phyloP scores from a whole-genome alignment of 192 early-diverging fungal species.

The Thamnidium elegans region DNA sequence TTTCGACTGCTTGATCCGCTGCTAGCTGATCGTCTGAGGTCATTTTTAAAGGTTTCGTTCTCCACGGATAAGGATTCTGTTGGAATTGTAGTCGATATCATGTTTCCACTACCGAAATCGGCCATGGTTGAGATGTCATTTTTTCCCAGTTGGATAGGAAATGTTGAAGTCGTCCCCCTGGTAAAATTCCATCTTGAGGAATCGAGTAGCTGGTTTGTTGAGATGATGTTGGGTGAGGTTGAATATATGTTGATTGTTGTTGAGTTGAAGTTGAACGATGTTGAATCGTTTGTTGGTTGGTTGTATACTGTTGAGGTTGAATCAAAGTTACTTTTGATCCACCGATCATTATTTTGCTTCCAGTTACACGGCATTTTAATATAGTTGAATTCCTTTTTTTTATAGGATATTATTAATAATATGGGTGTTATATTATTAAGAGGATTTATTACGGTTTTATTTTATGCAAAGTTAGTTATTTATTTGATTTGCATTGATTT shows the following conservation, averaged over 20 bases:
- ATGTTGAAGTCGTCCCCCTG: neutral
- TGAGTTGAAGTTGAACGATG: neutral
- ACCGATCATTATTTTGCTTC: too few species aligned
- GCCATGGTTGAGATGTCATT: neutral
- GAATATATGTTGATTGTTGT: neutral
- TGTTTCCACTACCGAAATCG: neutral
- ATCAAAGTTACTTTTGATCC: too few species aligned
- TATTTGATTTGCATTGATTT: too few species aligned
- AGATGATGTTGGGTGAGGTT: neutral
- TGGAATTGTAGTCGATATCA: slow-evolving; percentile 2
- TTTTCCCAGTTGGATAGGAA: neutral
- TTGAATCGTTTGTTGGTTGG: too few species aligned
- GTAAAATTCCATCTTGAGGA: slow-evolving; percentile 8
- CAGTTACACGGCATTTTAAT: too few species aligned
- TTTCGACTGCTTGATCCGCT: slow-evolving; percentile 3
- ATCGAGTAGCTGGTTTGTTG: neutral
- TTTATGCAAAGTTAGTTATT: too few species aligned
- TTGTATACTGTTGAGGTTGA: too few species aligned
- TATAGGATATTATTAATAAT: too few species aligned
- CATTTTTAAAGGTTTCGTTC: neutral
- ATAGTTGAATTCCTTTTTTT: too few species aligned
- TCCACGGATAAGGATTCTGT: neutral
- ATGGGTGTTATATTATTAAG: too few species aligned
- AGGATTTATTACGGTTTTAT: too few species aligned
- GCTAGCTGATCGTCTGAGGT: neutral